Evolutionary conservation across 75 land plant genomes (phyloP), one percentile per base, ranked within the genome.

Genomic region (Sequoia sempervirens): DNA sequence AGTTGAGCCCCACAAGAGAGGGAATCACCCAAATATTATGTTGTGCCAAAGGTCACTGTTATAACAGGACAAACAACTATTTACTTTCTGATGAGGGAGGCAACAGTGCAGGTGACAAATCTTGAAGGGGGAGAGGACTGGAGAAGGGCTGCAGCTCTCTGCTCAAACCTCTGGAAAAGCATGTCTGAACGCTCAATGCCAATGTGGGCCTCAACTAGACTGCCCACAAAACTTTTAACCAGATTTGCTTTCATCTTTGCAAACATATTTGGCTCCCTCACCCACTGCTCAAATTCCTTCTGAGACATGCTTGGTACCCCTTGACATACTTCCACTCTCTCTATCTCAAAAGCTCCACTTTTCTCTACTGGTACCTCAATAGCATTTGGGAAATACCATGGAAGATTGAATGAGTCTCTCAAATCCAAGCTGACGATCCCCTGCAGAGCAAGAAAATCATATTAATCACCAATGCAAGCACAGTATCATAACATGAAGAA

Each of bases 391-490:
- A 70, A 83, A 38, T 75, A 83, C 84, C 74, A 70, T n/a, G 84
- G 84, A 23, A 83, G 81, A 17, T 83, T 83, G 80, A 83, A 78
- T 26, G 80, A 26, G 81, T 83, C 84, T 17, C 46, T 83, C 84
- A 5, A 14, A 37, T 75, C 52, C 82, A 11, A 15, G 11, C 23
- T 75, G 18, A 83, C 23, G 13, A 75, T 30, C 0, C 84, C 84
- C 81, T 83, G 81, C 84, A 83, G 4, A 45, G 5, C 73, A 70
- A 70, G 2, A 70, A 70, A 32, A 70, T 23, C n/a, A 61, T 61
- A 61, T 20, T 61, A 5, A 23, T 61, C 30, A 68, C 28, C 34
- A 8, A 68, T 5, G 8, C 37, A 8, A 70, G 11, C 28, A 64
- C 28, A 23, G 5, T 64, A 64, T 64, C n/a, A 23, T 7, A 64